Conservation (phyloP, 1,284 basidiomycete genomes). For the Hortiboletus rubellus region DNA sequence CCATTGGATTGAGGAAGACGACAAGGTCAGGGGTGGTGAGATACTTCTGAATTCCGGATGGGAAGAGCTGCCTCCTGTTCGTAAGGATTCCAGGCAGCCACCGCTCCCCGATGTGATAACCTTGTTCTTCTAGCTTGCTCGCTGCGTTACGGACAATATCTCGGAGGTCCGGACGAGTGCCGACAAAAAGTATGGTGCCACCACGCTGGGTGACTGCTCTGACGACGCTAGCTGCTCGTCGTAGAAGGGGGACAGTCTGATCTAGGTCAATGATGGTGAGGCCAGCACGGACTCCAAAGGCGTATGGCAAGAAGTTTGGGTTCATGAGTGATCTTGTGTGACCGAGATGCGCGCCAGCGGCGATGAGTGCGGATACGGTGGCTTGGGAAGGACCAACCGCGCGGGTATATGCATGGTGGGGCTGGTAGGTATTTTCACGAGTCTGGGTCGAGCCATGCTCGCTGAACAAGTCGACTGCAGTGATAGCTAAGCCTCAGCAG, state of each 20-base stretch:
- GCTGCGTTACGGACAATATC: conserved; percentile 80
- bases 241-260: conserved; percentile 88
- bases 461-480: conserved; percentile 63
- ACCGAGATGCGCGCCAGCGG: conserved; percentile 93
- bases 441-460: conserved; percentile 79
- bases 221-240: conserved; percentile 87
- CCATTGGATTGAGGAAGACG: conserved; percentile 85
- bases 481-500: conserved; percentile 17
- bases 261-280: conserved; percentile 96
- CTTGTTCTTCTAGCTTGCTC: conserved; percentile 72
- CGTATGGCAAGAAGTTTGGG: conserved; percentile 88
- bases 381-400: conserved; percentile 62
- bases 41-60: conserved; percentile 56
- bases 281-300: conserved; percentile 90
- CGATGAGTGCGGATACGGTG: conserved; percentile 88
- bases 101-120: conserved; percentile 81
- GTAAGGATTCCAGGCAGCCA: conserved; percentile 97
- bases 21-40: conserved; percentile 84
- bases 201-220: conserved; percentile 80
- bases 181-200: conserved; percentile 89
- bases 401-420: conserved; percentile 70
- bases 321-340: conserved; percentile 83
- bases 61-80: conserved; percentile 82
- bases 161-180: conserved; percentile 79
- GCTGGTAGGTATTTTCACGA: conserved; percentile 68